Percentiles rank a stretch among this genome's conserved stretches.
These are phyloP conservation scores for Neurospora sp. DNA, from an alignment of 495 filamentous ascomycete species.

Conservation along the genomic window DNA sequence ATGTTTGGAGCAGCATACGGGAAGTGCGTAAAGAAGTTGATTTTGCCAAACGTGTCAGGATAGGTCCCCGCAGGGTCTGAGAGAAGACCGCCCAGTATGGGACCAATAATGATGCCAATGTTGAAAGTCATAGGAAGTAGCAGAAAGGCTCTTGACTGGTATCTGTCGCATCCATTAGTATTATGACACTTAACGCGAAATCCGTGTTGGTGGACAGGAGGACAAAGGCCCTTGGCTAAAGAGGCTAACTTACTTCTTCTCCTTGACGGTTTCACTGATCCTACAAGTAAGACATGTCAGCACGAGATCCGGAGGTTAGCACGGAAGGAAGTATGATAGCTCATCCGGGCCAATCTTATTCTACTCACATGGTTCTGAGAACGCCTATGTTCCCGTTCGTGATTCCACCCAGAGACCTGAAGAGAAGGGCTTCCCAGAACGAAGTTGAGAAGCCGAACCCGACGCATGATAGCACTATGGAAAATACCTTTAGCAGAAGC, in stretches of 20 bases:
- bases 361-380: conserved; percentile 56
- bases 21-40: conserved; percentile 55
- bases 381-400: conserved; percentile 80
- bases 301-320: conserved; percentile 1
- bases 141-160: conserved; percentile 56
- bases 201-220: neutral
- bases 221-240: neutral
- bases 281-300: conserved; percentile 11
- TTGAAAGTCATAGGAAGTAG: conserved; percentile 70
- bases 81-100: conserved; percentile 61
- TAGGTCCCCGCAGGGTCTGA: conserved; percentile 65
- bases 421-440: conserved; percentile 64
- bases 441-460: conserved; percentile 72
- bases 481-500: neutral
- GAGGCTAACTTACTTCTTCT: conserved; percentile 27
- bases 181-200: neutral
- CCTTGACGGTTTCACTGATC: conserved; percentile 67
- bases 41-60: conserved; percentile 55
- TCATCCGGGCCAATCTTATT: neutral
- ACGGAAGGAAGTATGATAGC: neutral
- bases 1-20: conserved; percentile 72
- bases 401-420: conserved; percentile 61
- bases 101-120: conserved; percentile 67
- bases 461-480: conserved; percentile 50
- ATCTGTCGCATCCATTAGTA: conserved; percentile 19